Evolutionary conservation across 805 yeast genomes (phyloP).

Genomic region (Candida broadrunensis): DNA sequence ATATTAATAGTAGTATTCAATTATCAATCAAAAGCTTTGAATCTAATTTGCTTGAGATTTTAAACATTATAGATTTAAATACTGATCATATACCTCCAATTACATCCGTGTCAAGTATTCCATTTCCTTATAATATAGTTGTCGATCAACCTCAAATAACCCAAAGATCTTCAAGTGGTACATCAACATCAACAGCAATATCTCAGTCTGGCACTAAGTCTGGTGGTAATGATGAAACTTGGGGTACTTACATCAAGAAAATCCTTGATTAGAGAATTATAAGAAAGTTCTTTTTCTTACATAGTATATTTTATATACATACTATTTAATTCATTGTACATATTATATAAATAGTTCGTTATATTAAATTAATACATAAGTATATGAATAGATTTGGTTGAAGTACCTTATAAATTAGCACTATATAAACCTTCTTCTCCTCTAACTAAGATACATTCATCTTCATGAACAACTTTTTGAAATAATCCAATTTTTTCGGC

Average conservation of each 20-base stretch:
- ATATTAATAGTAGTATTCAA: slow-evolving; percentile 5
- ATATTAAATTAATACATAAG: no score
- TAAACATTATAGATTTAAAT: slow-evolving; percentile 51
- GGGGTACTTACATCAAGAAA: slow-evolving; percentile 45
- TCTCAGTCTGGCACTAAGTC: slow-evolving; percentile 7
- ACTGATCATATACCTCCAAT: slow-evolving; percentile 75
- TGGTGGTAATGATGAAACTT: slow-evolving; percentile 27
- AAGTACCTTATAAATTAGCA: slow-evolving; percentile 29
- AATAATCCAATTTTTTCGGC: slow-evolving; percentile 33
- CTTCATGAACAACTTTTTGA: slow-evolving; percentile 40
- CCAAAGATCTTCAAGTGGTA: neutral
- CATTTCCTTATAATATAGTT: slow-evolving; percentile 52
- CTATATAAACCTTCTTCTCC: slow-evolving; percentile 53
- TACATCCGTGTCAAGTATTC: slow-evolving; percentile 59
- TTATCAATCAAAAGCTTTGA: slow-evolving; percentile 37
- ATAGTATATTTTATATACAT: no score
- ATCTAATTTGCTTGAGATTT: slow-evolving; percentile 42
- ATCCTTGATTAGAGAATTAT: slow-evolving; percentile 23
- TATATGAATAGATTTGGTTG: no score
- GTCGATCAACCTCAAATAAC: slow-evolving; percentile 10
- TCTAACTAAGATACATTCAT: slow-evolving; percentile 67
- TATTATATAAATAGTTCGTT: neutral
- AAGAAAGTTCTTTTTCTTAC: neutral
- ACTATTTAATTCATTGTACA: neutral
- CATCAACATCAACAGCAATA: neutral